A percentile compares a stretch with the other conserved stretches of the same genome.
These are phyloP conservation scores for Porodaedalea pini DNA, from an alignment of 1,284 basidiomycete species.

Conservation along the genomic window DNA sequence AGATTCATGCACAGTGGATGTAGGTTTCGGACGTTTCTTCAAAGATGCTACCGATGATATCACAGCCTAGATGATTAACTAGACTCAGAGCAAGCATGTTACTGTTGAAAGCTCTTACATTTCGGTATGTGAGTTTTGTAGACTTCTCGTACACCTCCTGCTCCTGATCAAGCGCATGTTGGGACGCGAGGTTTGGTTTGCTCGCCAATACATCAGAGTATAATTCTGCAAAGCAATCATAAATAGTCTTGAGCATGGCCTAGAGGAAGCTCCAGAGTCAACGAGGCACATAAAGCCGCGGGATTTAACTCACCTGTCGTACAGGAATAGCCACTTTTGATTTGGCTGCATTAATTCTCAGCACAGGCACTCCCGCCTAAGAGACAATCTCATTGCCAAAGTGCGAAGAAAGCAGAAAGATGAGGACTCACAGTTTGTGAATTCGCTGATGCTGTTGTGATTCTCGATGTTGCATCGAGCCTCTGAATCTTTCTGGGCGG, in stretches of 20 bases:
- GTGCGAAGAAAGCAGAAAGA: not conserved
- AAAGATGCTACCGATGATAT: conserved; percentile 70
- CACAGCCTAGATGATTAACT: conserved; percentile 50
- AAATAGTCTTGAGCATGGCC: conserved; percentile 69
- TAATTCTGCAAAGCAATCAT: conserved; percentile 64
- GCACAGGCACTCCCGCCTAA: conserved; percentile 62
- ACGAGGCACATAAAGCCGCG: not conserved
- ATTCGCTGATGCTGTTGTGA: conserved; percentile 27
- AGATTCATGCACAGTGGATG: conserved; percentile 61
- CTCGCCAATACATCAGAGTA: conserved; percentile 51
- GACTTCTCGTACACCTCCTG: conserved; percentile 69
- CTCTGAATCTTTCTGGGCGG: conserved; percentile 63
- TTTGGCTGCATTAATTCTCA: conserved; percentile 59
- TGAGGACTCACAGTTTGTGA: not conserved
- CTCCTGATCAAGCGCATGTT: conserved; percentile 77
- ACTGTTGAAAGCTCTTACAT: conserved; percentile 43
- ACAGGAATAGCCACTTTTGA: conserved; percentile 65
- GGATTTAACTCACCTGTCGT: conserved; percentile 52
- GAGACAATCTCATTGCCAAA: not conserved
- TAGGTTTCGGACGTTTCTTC: conserved; percentile 68
- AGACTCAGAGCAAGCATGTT: conserved; percentile 6
- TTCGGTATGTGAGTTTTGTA: conserved; percentile 74
- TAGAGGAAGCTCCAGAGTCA: conserved; percentile 28
- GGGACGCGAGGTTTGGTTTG: conserved; percentile 58
- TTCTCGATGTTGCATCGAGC: conserved; percentile 36